Evolutionary conservation across 139 green algal genomes (phyloP), one percentile per base, ranked within the genome.

Genomic region (Limnomonas spitsbergensis): DNA sequence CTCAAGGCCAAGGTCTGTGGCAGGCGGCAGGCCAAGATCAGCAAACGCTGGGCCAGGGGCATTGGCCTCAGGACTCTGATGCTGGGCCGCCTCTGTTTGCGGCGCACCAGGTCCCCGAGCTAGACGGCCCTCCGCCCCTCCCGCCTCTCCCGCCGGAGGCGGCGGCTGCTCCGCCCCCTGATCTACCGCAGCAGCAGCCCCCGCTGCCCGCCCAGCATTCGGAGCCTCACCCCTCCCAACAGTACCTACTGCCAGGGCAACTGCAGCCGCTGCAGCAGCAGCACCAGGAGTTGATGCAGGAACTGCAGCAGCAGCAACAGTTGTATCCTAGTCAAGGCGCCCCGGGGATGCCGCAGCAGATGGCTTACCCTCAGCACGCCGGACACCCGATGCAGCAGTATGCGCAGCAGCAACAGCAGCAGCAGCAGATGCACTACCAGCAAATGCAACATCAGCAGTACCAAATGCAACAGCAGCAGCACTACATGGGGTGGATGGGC

Each of bases 361-460:
- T 27, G n/a, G 56, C 20, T 27, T 14, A 4, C 4, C 4, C 56
- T 9, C 20, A 27, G 20, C 42, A 54, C 42, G 54, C n/a, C n/a
- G n/a, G n/a, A n/a, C n/a, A n/a, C n/a, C n/a, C n/a, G n/a, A 39
- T 47, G 67, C 67, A 27, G 20, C 67, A 42, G 67, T 4, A 39
- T 39, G 67, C 4, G 34, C 32, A 40, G 34, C 9, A 31, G 67
- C 34, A 74, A 31, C 34, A 74, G 31, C 32, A 47, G 67, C 4
- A 40, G 29, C 24, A 27, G 32, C 67, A 47, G 67, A 26, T 27
- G 20, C 54, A 69, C 29, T 27, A 69, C 29, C 54, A 69, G 54
- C 54, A 69, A 26, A 20, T 37, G 54, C 54, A 69, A 27, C 54
- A 69, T 7, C 67, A 74, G 67, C 67, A 74, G 67, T 31, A 74